Evolutionary conservation across 306 rosid genomes (phyloP).

Genomic region (Castanea sativa): DNA sequence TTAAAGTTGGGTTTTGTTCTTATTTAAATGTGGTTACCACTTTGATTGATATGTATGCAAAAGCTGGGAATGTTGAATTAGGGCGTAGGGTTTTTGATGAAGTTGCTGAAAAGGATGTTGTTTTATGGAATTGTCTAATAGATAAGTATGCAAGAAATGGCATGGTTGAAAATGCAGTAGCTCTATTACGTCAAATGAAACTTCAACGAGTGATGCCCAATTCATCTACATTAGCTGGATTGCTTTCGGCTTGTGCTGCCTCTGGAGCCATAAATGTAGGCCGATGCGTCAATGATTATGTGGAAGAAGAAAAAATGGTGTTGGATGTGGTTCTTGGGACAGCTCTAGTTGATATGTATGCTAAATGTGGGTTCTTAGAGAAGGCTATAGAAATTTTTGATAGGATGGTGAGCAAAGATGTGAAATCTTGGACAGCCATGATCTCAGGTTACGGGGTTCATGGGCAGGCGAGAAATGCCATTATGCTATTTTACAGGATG

Average conservation of each 20-base stretch:
- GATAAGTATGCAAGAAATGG: conserved; percentile 52
- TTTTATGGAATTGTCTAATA: conserved; percentile 70
- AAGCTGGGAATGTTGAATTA: conserved; percentile 32
- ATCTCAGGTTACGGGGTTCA: conserved; percentile 63
- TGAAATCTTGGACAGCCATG: conserved; percentile 73
- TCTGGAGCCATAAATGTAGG: conserved; percentile 44
- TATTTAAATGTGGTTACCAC: conserved; percentile 48
- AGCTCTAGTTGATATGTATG: conserved; percentile 62
- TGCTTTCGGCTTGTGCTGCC: conserved; percentile 62
- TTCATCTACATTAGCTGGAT: conserved; percentile 59
- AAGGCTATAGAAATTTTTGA: conserved; percentile 53
- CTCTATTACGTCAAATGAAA: conserved; percentile 46
- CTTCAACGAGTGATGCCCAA: conserved; percentile 41
- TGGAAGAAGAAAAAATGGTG: conserved; percentile 48
- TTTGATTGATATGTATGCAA: conserved; percentile 57
- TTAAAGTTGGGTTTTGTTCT: conserved; percentile 38
- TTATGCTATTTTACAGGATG: conserved; percentile 48
- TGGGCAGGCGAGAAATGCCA: conserved; percentile 55
- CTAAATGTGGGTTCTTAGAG: conserved; percentile 64
- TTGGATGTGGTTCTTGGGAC: conserved; percentile 67
- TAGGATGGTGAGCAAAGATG: conserved; percentile 58
- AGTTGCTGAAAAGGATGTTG: conserved; percentile 50
- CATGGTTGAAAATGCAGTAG: conserved; percentile 46
- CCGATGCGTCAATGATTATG: conserved; percentile 30
- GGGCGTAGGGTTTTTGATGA: conserved; percentile 44